Evolutionary conservation across 768 basidiomycete genomes (phyloP).

Genomic region (Grammothele lineata): DNA sequence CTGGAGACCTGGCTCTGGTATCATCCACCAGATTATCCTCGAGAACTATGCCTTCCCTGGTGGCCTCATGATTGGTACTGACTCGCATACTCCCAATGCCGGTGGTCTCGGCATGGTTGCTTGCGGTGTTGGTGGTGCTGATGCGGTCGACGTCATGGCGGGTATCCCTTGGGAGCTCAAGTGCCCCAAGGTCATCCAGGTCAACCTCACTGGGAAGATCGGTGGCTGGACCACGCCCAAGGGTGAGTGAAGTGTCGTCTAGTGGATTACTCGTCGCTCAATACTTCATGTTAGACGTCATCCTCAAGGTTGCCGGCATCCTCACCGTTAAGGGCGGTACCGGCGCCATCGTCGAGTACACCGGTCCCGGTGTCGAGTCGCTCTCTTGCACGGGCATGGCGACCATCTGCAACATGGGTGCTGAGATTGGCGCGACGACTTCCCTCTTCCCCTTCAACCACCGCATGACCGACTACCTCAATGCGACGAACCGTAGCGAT

Average conservation of each 20-base stretch:
- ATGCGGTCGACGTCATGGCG: constrained; percentile 99
- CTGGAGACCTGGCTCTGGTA: constrained; percentile 99
- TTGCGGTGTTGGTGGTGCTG: constrained; percentile 98
- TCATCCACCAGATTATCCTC: constrained; percentile 98
- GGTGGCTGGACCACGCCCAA: constrained; percentile 97
- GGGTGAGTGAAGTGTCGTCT: constrained; percentile 44
- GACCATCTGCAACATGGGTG: constrained; percentile 99
- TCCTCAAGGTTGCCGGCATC: constrained; percentile 98
- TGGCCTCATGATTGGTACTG: constrained; percentile 99
- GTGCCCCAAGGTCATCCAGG: constrained; percentile 98
- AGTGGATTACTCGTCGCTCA: not conserved
- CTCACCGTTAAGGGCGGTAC: constrained; percentile 99
- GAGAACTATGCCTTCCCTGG: constrained; percentile 99
- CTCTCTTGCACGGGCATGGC: constrained; percentile 99
- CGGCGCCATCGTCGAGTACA: constrained; percentile 98
- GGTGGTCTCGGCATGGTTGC: constrained; percentile 99
- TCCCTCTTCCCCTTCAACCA: constrained; percentile 98
- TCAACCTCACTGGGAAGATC: constrained; percentile 93
- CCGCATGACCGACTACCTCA: constrained; percentile 90
- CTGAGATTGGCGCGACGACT: constrained; percentile 98
- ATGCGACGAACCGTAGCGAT: constrained; percentile 87
- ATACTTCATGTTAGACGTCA: constrained; percentile 75
- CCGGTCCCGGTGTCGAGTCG: constrained; percentile 90
- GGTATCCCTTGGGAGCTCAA: constrained; percentile 98
- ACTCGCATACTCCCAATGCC: constrained; percentile 98